Conservation (phyloP, 352 stramenopile genomes). For the Phytopythium chamaehyphon region DNA sequence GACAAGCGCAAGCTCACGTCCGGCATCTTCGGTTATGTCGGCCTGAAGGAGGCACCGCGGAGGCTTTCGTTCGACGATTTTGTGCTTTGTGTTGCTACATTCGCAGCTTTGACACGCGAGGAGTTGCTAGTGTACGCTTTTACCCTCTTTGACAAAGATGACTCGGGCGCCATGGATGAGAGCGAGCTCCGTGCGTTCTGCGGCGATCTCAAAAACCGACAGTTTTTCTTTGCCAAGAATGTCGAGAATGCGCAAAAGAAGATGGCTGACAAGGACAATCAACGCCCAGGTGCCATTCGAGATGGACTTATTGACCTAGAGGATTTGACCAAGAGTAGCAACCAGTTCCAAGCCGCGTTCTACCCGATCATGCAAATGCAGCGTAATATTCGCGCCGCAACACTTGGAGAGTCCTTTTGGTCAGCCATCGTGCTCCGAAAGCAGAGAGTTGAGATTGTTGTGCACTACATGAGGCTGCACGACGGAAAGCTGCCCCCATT, state of each 20-base stretch:
- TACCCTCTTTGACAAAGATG: slow-evolving; percentile 58
- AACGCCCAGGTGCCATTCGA: not conserved
- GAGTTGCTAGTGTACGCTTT: slow-evolving; percentile 69
- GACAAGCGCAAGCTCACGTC: slow-evolving; percentile 52
- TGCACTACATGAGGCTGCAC: slow-evolving; percentile 63
- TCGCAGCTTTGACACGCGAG: slow-evolving; percentile 39
- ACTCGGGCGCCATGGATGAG: slow-evolving; percentile 58
- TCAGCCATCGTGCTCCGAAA: slow-evolving; percentile 24
- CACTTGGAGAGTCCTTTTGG: slow-evolving; percentile 56
- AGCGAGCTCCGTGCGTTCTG: slow-evolving; percentile 51
- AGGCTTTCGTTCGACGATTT: slow-evolving; percentile 60
- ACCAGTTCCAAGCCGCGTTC: slow-evolving; percentile 60
- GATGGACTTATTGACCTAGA: slow-evolving; percentile 45
- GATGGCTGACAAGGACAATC: slow-evolving; percentile 21
- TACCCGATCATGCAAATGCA: slow-evolving; percentile 67
- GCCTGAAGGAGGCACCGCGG: slow-evolving; percentile 19
- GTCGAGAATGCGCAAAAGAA: slow-evolving; percentile 55
- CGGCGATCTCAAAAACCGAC: slow-evolving; percentile 46
- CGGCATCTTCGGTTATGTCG: slow-evolving; percentile 46
- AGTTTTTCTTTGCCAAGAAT: slow-evolving; percentile 68
- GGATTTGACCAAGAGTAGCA: slow-evolving; percentile 44
- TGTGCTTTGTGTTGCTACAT: slow-evolving; percentile 45
- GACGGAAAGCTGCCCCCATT: slow-evolving; percentile 43
- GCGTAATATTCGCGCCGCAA: slow-evolving; percentile 40
- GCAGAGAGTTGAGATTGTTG: slow-evolving; percentile 38